Base-by-base conservation (phyloP, 768 basidiomycete genomes). In the Suillus bovinus region DNA sequence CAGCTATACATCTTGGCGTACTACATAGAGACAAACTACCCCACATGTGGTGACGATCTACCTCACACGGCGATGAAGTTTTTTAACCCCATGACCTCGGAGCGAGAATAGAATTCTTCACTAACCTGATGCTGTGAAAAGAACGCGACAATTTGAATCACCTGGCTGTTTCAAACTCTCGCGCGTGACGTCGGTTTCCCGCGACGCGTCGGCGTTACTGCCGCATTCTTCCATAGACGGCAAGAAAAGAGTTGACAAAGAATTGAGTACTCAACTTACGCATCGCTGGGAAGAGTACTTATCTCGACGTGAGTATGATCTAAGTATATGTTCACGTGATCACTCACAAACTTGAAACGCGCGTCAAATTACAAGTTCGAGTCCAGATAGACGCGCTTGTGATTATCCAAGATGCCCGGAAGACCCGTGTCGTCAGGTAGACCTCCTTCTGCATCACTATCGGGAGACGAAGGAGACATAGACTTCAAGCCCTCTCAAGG, bases 401-500 rank as follows among this genome's bases (percentile, higher is more conserved):
- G 4, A 17, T 49, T 34, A 16, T 52, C 62, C 46, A 55, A n/a
- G 14, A 65, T 63, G 44, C 38, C 44, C 1, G 24, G 16, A 34
- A 47, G 34, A 75, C 72, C 69, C 61, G 55, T 56, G 1, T 17
- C 55, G 20, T 29, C 17, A 27, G 7, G 17, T 5, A 39, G 11
- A 56, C 38, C 39, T 13, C 38, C 11, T 39, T 27, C 55, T 13
- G 24, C 29, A 39, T 1, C 38, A 13, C 5, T 13, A 29, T 56
- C 36, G 29, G 38, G 17, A 20, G 55, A 38, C 7, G 59, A 65
- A 31, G 64, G 64, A 3, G 73, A 66, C 29, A 64, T 61, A 14
- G 66, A 67, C 55, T 64, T 64, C 16, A 47, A 14, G 10, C 8
- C 44, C 29, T 71, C 69, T 3, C 69, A 72, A 47, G 9, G 56